Evolutionary conservation across 2,329 filamentous ascomycete genomes (phyloP).

Genomic region (Elsinoe ampelina): DNA sequence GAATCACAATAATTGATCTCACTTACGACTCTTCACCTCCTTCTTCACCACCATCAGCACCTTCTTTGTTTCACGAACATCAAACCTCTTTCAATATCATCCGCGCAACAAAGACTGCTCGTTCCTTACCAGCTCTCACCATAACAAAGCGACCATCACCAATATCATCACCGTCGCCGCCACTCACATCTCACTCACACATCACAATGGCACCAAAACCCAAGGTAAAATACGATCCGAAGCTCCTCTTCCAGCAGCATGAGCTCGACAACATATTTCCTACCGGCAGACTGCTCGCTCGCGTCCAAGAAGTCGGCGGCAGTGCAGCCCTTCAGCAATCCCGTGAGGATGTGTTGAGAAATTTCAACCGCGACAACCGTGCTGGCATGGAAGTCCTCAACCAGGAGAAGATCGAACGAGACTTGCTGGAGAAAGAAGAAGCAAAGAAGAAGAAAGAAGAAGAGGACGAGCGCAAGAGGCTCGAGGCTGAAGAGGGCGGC

Average conservation of each 20-base stretch:
- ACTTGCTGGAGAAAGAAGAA: background rate
- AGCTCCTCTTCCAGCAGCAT: no score
- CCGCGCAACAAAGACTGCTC: background rate
- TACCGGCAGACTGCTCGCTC: background rate
- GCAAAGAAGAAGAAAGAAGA: background rate
- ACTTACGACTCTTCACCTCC: background rate
- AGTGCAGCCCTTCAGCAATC: background rate
- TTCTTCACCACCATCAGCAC: background rate
- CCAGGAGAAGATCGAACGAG: background rate
- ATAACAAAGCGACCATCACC: background rate
- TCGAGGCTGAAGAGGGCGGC: no score
- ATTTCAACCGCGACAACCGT: background rate
- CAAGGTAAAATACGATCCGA: no score
- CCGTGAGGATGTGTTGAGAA: background rate
- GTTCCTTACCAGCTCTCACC: background rate
- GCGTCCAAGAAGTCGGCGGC: background rate
- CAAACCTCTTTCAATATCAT: background rate
- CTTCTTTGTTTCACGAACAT: background rate
- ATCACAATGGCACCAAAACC: no score
- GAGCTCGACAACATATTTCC: background rate
- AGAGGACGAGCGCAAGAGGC: no score
- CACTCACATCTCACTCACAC: no score
- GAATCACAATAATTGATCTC: background rate
- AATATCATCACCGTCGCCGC: no score
- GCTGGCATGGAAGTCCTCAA: background rate